phyloP scores from a whole-genome alignment of 345 rosid species.

The Populus nigra region DNA sequence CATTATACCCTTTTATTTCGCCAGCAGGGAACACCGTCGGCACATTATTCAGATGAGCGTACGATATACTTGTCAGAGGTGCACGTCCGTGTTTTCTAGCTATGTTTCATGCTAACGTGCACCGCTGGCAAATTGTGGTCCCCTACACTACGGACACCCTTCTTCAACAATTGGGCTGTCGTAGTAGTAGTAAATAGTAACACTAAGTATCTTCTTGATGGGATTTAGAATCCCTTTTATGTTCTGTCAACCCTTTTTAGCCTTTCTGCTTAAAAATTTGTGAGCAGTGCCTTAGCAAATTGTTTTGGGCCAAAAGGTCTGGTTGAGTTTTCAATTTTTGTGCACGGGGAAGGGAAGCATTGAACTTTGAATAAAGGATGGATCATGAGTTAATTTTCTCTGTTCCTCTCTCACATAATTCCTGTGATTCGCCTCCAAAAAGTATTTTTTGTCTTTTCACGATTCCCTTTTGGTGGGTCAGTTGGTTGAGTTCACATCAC shows the following conservation, averaged over 20 bases:
- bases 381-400: slow-evolving; percentile 22
- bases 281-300: background rate
- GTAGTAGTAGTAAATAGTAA: too few relatives aligned
- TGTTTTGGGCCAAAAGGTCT: background rate
- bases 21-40: background rate
- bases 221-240: slow-evolving; percentile 24
- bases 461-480: slow-evolving; percentile 20
- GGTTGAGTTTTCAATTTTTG: slow-evolving; percentile 13
- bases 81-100: slow-evolving; percentile 32
- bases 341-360: slow-evolving; percentile 7
- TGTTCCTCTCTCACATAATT: slow-evolving; percentile 15
- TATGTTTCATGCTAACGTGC: slow-evolving; percentile 34
- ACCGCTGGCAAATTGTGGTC: slow-evolving; percentile 17
- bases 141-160: background rate
- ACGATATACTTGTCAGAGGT: slow-evolving; percentile 39
- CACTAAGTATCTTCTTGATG: slow-evolving; percentile 21
- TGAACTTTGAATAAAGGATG: slow-evolving; percentile 6
- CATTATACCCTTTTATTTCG: background rate
- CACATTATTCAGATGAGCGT: slow-evolving; percentile 17
- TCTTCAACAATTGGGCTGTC: background rate
- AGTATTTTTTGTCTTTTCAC: slow-evolving; percentile 45
- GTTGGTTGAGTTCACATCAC: slow-evolving; percentile 2
- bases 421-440: slow-evolving; percentile 47
- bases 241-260: background rate
- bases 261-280: background rate